Conservation (phyloP, 768 basidiomycete genomes). For the Kondoa subrosea region DNA sequence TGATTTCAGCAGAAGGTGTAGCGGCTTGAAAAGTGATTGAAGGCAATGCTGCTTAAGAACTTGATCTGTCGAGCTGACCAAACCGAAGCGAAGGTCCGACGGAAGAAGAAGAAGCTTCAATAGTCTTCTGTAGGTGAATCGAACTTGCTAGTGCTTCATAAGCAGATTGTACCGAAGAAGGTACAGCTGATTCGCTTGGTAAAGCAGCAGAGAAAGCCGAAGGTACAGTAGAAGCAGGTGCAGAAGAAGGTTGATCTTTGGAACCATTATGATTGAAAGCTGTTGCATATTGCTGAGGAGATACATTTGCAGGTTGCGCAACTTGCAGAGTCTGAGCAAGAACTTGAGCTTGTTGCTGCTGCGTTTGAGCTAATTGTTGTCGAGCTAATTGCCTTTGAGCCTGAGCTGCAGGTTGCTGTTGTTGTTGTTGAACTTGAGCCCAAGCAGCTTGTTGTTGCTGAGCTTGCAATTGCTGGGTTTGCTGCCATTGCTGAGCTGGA, state of each 20-base stretch:
- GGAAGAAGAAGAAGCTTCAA: background rate
- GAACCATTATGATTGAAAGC: slow-evolving; percentile 17
- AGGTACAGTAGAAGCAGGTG: background rate
- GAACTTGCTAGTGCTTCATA: background rate
- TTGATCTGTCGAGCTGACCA: slow-evolving; percentile 2
- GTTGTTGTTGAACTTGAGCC: too few species aligned
- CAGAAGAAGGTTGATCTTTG: slow-evolving; percentile 11
- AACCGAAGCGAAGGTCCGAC: background rate
- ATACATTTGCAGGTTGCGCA: background rate
- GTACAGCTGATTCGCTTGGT: too few species aligned
- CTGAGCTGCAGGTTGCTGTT: too few species aligned
- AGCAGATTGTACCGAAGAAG: background rate
- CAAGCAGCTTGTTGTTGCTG: background rate
- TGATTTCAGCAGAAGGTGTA: background rate
- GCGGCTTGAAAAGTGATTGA: background rate
- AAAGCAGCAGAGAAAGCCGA: background rate
- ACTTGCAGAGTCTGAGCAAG: background rate
- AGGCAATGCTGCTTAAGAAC: slow-evolving; percentile 90
- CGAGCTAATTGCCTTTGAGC: too few species aligned
- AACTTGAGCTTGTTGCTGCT: background rate
- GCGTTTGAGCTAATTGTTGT: too few species aligned
- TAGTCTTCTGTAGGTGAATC: background rate
- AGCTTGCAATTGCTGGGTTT: background rate
- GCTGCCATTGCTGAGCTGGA: background rate
- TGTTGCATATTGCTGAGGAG: background rate